Percentiles rank a stretch among this genome's conserved stretches.
These are phyloP conservation scores for Aspergillus egyptiacus DNA, from an alignment of 495 filamentous ascomycete genomes.

Conservation along the genomic window DNA sequence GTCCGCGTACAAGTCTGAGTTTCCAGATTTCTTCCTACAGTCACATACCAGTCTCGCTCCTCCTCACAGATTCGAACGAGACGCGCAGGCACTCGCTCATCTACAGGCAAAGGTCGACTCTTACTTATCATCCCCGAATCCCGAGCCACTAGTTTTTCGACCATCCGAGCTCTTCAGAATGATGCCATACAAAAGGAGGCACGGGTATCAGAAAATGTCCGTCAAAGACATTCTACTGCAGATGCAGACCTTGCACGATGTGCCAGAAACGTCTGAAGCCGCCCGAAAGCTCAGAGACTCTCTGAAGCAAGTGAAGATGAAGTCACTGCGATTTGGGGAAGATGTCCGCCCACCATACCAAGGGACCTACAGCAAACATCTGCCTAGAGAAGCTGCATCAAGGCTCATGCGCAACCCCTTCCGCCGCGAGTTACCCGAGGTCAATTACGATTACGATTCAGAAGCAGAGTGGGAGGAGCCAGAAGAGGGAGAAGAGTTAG, in stretches of 20 bases:
- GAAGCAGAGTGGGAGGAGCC: constrained; percentile 91
- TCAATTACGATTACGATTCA: constrained; percentile 94
- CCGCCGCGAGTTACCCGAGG: constrained; percentile 52
- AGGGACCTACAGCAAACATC: constrained; percentile 67
- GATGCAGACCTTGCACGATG: constrained; percentile 37
- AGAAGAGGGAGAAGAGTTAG: constrained; percentile 72
- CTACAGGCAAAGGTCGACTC: constrained; percentile 45
- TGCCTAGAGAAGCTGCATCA: constrained; percentile 42
- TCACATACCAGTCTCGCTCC: constrained; percentile 58
- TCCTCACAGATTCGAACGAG: constrained; percentile 45
- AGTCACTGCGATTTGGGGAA: constrained; percentile 73
- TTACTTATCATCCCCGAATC: constrained; percentile 24
- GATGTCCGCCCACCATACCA: constrained; percentile 89
- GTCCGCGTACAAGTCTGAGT: constrained; percentile 63
- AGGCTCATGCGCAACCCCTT: constrained; percentile 69
- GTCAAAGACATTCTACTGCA: constrained; percentile 63
- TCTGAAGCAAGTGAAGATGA: constrained; percentile 61
- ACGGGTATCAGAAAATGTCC: constrained; percentile 46
- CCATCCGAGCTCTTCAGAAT: constrained; percentile 56
- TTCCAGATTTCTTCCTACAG: constrained; percentile 74
- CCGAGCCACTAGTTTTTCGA: constrained; percentile 39
- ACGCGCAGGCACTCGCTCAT: constrained; percentile 47
- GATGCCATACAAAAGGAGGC: constrained; percentile 43
- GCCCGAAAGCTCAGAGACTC: constrained; percentile 38
- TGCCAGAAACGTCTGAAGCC: constrained; percentile 15